Evolutionary conservation across 768 basidiomycete species (phyloP).

Genomic region (Collybiopsis confluens): DNA sequence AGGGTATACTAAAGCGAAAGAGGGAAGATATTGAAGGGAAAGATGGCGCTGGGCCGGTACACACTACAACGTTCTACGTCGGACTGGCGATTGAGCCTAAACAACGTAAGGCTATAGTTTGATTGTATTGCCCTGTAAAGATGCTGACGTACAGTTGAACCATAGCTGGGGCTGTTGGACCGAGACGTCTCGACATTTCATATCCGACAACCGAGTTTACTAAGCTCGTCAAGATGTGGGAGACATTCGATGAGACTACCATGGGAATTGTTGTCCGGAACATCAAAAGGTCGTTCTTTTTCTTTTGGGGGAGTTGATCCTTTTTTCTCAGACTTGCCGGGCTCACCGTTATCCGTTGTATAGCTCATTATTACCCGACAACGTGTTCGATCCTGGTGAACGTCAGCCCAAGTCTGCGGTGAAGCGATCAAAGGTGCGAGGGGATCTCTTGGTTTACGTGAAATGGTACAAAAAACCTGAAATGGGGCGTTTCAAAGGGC

Average conservation of each 20-base stretch:
- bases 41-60: slow-evolving; percentile 73
- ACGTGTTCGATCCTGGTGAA: slow-evolving; percentile 79
- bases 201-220: slow-evolving; percentile 96
- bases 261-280: slow-evolving; percentile 96
- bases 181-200: slow-evolving; percentile 89
- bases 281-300: slow-evolving; percentile 86
- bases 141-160: neutral
- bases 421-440: slow-evolving; percentile 70
- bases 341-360: neutral
- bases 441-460: neutral
- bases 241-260: slow-evolving; percentile 82
- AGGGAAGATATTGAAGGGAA: slow-evolving; percentile 75
- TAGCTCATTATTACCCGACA: slow-evolving; percentile 75
- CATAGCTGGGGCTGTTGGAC: slow-evolving; percentile 70
- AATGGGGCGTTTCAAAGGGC: slow-evolving; percentile 34
- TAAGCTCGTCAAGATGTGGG: slow-evolving; percentile 93
- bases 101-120: slow-evolving; percentile 56
- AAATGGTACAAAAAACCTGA: neutral
- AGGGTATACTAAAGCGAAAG: slow-evolving; percentile 65
- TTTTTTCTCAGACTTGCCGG: neutral
- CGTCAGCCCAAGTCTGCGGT: slow-evolving; percentile 61
- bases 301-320: too few species aligned
- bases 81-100: slow-evolving; percentile 90
- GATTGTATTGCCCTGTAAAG: slow-evolving; percentile 8
- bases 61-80: slow-evolving; percentile 98